Base-by-base conservation (phyloP, 2,329 filamentous ascomycete species). In the Aspergillus persii region DNA sequence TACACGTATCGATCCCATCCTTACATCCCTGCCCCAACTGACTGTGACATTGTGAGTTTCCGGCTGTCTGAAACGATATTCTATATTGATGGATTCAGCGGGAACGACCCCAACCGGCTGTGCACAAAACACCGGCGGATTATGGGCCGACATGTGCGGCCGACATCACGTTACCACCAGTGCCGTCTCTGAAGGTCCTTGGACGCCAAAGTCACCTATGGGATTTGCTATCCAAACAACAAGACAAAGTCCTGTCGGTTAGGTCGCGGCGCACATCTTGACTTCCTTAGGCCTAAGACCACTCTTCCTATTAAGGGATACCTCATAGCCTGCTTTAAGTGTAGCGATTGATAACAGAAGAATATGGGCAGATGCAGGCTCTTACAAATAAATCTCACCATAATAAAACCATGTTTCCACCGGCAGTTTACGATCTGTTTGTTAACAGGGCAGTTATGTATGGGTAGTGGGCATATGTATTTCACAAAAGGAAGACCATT, bases 1-100 rank as follows among this genome's bases (percentile, higher is more conserved):
- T 62, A 62, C 44, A 61, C 41, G 23, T 61, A 61, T 39, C 29
- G 9, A 47, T 61, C 56, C n/a, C 49, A 61, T 58, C 52, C 56
- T 50, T 41, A 53, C 1, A 30, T 58, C 2, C 52, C 52, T 47
- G 41, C 41, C 26, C 56, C 49, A 29, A 58, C 39, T 26, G 15
- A 55, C 18, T 27, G 11, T 41, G 48, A 61, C 27, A 56, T 61
- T 29, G 52, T 61, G 12, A 48, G 59, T 18, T 47, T 18, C 23
- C 27, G 27, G 30, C 31, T 48, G 30, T 29, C 23, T 18, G 50
- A 49, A 27, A 50, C 46, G 23, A 46, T 39, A 18, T 47, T 39
- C 36, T 39, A 39, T 53, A 29, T 39, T 56, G 53, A 56, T 33
- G 30, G 47, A 51, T 56, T 46, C 23, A 59, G 56, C 29, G 36